Evolutionary conservation across 768 basidiomycete species (phyloP).

Genomic region (Amanita rubescens): DNA sequence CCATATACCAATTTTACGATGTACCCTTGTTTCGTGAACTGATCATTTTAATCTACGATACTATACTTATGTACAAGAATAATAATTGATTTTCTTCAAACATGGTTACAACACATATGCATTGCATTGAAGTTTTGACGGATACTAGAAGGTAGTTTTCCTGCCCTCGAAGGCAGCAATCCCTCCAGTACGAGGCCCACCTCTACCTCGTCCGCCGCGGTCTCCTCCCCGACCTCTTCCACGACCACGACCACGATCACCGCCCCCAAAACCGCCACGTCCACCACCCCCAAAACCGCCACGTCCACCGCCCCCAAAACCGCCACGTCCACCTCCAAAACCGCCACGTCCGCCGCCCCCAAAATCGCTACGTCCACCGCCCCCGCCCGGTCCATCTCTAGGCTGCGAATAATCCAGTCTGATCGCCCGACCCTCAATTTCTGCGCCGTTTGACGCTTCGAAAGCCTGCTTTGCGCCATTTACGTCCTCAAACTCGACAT

Average conservation of each 20-base stretch:
- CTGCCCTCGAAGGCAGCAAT: slow-evolving; percentile 59
- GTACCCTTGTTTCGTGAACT: not conserved
- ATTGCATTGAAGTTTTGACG: not conserved
- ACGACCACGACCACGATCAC: slow-evolving; percentile 39
- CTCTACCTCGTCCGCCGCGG: slow-evolving; percentile 37
- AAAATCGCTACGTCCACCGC: slow-evolving; percentile 35
- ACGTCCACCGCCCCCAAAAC: slow-evolving; percentile 26
- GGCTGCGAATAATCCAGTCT: slow-evolving; percentile 87
- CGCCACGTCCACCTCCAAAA: slow-evolving; percentile 28
- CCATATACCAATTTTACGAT: not conserved
- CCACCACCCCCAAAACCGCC: slow-evolving; percentile 31
- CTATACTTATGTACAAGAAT: slow-evolving; percentile 1
- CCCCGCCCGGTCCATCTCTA: slow-evolving; percentile 53
- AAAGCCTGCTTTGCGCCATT: slow-evolving; percentile 78
- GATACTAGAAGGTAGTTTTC: slow-evolving; percentile 57
- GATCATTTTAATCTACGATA: not conserved
- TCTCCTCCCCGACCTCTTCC: slow-evolving; percentile 33
- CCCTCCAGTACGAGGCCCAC: slow-evolving; percentile 53
- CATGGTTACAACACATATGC: not conserved
- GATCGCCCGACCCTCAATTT: slow-evolving; percentile 74
- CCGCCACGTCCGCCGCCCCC: slow-evolving; percentile 32
- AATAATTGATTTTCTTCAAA: not conserved
- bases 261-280: slow-evolving; percentile 39
- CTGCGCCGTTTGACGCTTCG: slow-evolving; percentile 56
- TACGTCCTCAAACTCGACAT: slow-evolving; percentile 86